Base-by-base conservation (phyloP, 352 stramenopile genomes). In the Globisporangium perplexum region DNA sequence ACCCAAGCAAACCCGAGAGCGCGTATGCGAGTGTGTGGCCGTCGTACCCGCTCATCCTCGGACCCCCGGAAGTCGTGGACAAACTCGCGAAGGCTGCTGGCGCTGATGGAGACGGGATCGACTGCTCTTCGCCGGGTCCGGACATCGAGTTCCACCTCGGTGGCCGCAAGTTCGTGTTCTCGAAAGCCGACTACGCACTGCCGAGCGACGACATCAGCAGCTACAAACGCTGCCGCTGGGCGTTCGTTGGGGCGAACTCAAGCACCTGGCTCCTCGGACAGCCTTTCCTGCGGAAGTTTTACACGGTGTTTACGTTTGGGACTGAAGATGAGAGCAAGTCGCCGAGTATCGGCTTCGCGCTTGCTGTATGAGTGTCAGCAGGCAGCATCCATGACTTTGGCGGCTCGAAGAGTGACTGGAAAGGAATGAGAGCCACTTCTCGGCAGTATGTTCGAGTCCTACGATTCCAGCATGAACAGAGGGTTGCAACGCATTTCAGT, bases 141-240 rank as follows among this genome's bases (percentile, higher is more conserved):
- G 71, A 94, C 58, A 74, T 97, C 47, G 68, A 68, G 18, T 93
- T 96, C 49, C 74, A 57, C 20, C 77, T 97, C 61, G 75, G 71
- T 46, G 86, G 88, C 38, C 81, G 74, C 23, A 65, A 66, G 24
- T 96, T 86, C 54, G 72, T 63, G 2, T 69, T 97, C 45, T 68
- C 72, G 47, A 80, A 84, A 59, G 68, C 78, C 26, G 69, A 94
- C 38, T 86, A 93, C 45, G 20, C 45, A 24, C 8, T 50, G 23
- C 20, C 41, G 11, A 14, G 11, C 43, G 24, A 31, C 22, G 42
- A 33, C 24, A 15, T n/a, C 12, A 15, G 5, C 12, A 14, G n/a
- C 20, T 4, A 10, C 7, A 18, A n/a, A 22, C n/a, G n/a, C 7
- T 53, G 47, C 7, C 20, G 7, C 5, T 54, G 39, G 23, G 49